Evolutionary conservation across 2,329 filamentous ascomycete genomes (phyloP).

Genomic region (Apiospora pterosperma): DNA sequence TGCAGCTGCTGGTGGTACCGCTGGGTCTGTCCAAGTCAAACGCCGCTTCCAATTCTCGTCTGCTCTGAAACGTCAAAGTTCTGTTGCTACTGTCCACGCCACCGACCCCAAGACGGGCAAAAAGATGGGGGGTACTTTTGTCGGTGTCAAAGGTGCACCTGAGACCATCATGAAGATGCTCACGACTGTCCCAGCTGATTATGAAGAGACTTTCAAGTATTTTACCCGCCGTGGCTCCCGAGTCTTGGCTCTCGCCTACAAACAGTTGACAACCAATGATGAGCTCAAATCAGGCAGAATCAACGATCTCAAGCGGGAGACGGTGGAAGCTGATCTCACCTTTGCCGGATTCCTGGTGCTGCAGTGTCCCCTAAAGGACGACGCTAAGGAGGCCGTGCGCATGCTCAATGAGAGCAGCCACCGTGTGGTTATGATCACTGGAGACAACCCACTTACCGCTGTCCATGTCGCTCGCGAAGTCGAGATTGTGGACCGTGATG

Average conservation of each 20-base stretch:
- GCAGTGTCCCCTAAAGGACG: constrained; percentile 93
- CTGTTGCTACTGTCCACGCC: constrained; percentile 77
- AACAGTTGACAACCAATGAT: constrained; percentile 76
- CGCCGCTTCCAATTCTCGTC: constrained; percentile 98
- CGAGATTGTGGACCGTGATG: constrained; percentile 94
- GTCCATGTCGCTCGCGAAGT: constrained; percentile 94
- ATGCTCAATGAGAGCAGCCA: constrained; percentile 99
- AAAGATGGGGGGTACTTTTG: constrained; percentile 82
- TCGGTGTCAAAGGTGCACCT: constrained; percentile 92
- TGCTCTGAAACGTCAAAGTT: constrained; percentile 91
- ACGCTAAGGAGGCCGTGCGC: constrained; percentile 87
- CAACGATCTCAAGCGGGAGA: constrained; percentile 91
- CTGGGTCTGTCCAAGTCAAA: constrained; percentile 87
- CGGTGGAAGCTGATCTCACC: constrained; percentile 76
- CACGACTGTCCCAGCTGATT: constrained; percentile 74
- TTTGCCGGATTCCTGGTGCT: constrained; percentile 96
- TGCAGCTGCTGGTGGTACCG: constrained; percentile 44
- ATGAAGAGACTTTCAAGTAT: constrained; percentile 98
- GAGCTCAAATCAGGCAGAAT: constrained; percentile 83
- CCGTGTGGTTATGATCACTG: constrained; percentile 98
- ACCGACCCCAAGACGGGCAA: constrained; percentile 69
- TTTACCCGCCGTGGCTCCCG: constrained; percentile 94
- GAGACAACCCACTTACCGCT: constrained; percentile 94
- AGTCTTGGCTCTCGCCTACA: constrained; percentile 91
- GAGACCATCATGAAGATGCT: constrained; percentile 97